A percentile compares a stretch with the other conserved stretches of the same genome.
phyloP scores from a whole-genome alignment of 805 yeast species.

The Metschnikowia similis region DNA sequence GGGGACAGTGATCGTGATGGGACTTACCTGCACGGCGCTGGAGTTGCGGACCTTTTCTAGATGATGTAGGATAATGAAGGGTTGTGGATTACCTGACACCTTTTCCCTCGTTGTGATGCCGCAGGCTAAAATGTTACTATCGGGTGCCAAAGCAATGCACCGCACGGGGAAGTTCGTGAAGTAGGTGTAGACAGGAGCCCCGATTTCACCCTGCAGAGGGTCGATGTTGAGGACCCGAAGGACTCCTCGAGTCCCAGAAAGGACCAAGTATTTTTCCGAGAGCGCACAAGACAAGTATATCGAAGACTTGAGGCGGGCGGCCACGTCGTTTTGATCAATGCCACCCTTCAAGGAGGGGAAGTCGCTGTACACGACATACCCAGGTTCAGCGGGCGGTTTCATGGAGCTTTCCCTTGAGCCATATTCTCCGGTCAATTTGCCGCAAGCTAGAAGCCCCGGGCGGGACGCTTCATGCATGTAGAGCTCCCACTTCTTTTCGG shows the following conservation, averaged over 20 bases:
- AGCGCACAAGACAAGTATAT: constrained; percentile 58
- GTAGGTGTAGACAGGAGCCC: constrained; percentile 65
- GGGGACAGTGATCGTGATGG: constrained; percentile 75
- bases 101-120: constrained; percentile 81
- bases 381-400: constrained; percentile 18
- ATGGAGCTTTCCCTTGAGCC: constrained; percentile 41
- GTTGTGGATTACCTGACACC: constrained; percentile 65
- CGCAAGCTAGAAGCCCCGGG: constrained; percentile 64
- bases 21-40: constrained; percentile 37
- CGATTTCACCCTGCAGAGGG: constrained; percentile 26
- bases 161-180: constrained; percentile 71
- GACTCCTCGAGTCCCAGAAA: constrained; percentile 71
- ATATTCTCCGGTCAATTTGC: constrained; percentile 64
- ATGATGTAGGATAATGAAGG: constrained; percentile 62
- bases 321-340: constrained; percentile 21
- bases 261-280: constrained; percentile 54
- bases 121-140: constrained; percentile 64
- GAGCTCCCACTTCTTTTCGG: constrained; percentile 71
- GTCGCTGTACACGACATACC: constrained; percentile 28
- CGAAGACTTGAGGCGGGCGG: constrained; percentile 45
- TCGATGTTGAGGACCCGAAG: constrained; percentile 59
- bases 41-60: constrained; percentile 9
- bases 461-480: constrained; percentile 42
- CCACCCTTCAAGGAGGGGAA: constrained; percentile 12
- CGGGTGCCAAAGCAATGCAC: constrained; percentile 67